These are phyloP conservation scores for Zygosaccharomyces rouxii DNA, from an alignment of 805 yeast species.

Conservation along the genomic window DNA sequence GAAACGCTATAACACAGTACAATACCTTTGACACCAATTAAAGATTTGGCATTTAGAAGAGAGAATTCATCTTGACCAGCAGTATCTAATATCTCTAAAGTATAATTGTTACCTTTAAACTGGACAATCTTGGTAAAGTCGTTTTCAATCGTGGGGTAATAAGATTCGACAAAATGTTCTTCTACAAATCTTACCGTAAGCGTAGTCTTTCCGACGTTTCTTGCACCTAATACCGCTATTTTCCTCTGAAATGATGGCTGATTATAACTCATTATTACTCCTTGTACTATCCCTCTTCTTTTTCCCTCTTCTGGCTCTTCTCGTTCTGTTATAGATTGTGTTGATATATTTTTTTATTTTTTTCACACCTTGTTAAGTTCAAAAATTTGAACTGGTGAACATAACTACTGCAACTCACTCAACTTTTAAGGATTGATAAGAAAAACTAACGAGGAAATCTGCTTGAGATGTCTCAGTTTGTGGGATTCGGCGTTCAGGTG, in stretches of 20 bases:
- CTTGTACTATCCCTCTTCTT: background rate
- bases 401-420: background rate
- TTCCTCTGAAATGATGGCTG: slow-evolving; percentile 40
- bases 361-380: background rate
- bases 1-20: slow-evolving; percentile 78
- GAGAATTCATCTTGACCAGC: slow-evolving; percentile 93
- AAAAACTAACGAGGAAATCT: background rate
- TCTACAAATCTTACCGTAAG: slow-evolving; percentile 81
- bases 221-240: slow-evolving; percentile 80
- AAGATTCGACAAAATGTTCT: slow-evolving; percentile 80
- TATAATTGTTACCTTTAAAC: slow-evolving; percentile 69
- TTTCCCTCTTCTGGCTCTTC: background rate
- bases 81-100: slow-evolving; percentile 82
- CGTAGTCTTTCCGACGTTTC: slow-evolving; percentile 86
- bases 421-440: background rate
- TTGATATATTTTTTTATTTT: background rate
- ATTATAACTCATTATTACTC: background rate
- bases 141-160: slow-evolving; percentile 88
- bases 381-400: background rate
- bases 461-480: slow-evolving; percentile 37
- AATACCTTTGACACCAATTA: slow-evolving; percentile 81
- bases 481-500: slow-evolving; percentile 45
- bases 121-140: slow-evolving; percentile 68
- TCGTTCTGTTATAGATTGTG: background rate
- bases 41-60: slow-evolving; percentile 69